Base-by-base conservation (phyloP, 2,329 filamentous ascomycete genomes). In the Graphiopsis chlorocephala region DNA sequence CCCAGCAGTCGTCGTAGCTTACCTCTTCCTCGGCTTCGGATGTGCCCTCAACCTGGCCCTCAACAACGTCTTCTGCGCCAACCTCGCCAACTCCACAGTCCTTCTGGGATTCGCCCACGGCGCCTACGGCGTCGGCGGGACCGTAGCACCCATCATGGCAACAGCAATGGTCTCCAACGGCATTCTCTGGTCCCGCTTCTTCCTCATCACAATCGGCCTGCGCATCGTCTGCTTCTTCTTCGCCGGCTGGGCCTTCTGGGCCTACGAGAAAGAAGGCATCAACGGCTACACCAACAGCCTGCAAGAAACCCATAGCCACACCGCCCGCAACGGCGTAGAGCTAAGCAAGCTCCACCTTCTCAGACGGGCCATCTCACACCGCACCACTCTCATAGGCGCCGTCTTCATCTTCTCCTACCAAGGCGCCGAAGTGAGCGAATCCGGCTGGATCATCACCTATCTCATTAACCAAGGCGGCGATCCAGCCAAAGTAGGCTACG, bases 371-470 rank as follows among this genome's bases (percentile, higher is more conserved):
- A 70, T 88, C 33, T 78, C 78, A 64, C 83, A 82, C 69, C 79
- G 77, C 33, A 83, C 88, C 4, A 91, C 93, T 0, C 77, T 95
- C 1, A 82, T 95, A 0, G 90, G 91, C 3, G 89, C 91, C 0
- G 76, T 92, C 11, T 95, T 95, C 80, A 90, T 95, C 75, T 95
- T 96, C 75, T 86, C 88, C 28, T 96, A 96, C 76, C 91, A 95
- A 77, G 92, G 91, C 35, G 89, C 90, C 38, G 92, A 96, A 77
- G 91, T 96, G 17, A 88, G 88, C 15, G 91, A 94, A 68, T 91
- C 89, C 0, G 91, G 92, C 61, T 96, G 92, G 92, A 89, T 94
- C 57, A 92, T 94, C 67, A 92, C 90, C 2, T 96, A 93, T 79
- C 80, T 96, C 45, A 92, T 95, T 76, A 84, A 85, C 58, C 88